Conservation (phyloP, 257 asterid genomes). For the Capsicum baccatum region DNA sequence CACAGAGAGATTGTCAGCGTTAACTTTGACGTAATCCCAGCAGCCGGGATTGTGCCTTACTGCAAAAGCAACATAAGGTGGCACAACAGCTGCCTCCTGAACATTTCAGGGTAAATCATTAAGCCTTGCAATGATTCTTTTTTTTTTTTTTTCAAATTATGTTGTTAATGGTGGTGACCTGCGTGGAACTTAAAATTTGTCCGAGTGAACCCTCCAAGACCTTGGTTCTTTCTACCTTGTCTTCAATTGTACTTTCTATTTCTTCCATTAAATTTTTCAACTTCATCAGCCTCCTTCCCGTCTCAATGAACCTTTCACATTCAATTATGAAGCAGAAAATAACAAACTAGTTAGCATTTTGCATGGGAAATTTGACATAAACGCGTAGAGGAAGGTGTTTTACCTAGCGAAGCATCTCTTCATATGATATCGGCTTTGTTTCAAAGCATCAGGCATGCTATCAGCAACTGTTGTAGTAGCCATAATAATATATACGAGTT, state of each 20-base stretch:
- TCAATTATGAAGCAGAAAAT: not conserved
- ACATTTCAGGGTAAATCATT: slow-evolving; percentile 14
- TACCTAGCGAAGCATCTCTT: slow-evolving; percentile 83
- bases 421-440: slow-evolving; percentile 66
- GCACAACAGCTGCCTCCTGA: slow-evolving; percentile 86
- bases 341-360: not conserved
- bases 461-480: slow-evolving; percentile 56
- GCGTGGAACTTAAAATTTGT: slow-evolving; percentile 67
- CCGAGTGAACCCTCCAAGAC: slow-evolving; percentile 75
- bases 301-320: slow-evolving; percentile 56
- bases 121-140: not conserved
- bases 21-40: slow-evolving; percentile 75
- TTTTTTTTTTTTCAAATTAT: not conserved
- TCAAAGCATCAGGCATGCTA: slow-evolving; percentile 65
- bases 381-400: not conserved
- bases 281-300: slow-evolving; percentile 74
- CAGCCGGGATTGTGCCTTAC: slow-evolving; percentile 70
- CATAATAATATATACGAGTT: slow-evolving; percentile 41
- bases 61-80: slow-evolving; percentile 78
- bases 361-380: not conserved
- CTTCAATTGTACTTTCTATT: slow-evolving; percentile 69
- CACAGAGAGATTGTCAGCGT: slow-evolving; percentile 57
- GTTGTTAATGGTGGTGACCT: slow-evolving; percentile 44
- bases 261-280: slow-evolving; percentile 66
- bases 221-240: slow-evolving; percentile 63